These are phyloP conservation scores for Alternaria burnsii DNA, from an alignment of 2,329 filamentous ascomycete species.

Conservation along the genomic window DNA sequence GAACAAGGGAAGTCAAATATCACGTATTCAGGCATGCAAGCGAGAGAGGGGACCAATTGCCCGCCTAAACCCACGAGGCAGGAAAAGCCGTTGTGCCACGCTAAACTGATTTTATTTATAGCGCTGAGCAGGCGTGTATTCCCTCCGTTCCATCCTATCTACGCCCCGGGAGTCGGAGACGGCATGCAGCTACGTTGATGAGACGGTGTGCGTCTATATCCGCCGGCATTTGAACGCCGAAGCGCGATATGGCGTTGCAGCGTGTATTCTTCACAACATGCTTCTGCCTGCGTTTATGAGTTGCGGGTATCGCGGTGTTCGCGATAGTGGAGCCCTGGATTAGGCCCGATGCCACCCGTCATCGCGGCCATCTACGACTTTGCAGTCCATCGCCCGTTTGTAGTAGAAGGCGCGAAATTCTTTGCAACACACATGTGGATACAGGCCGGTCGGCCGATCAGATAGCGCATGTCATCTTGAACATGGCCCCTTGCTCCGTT, in stretches of 20 bases:
- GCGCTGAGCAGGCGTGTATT: slow-evolving; percentile 6
- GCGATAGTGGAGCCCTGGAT: slow-evolving; percentile 8
- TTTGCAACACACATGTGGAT: slow-evolving; percentile 1
- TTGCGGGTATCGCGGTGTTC: slow-evolving; percentile 4
- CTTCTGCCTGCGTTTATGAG: not conserved
- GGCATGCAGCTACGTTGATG: not conserved
- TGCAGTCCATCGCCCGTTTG: slow-evolving; percentile 3
- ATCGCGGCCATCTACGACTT: not conserved
- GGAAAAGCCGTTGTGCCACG: slow-evolving; percentile 30
- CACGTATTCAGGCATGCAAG: slow-evolving; percentile 10
- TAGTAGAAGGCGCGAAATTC: slow-evolving; percentile 9
- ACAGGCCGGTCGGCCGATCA: not conserved
- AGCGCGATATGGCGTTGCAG: not conserved
- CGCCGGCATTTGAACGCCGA: not conserved
- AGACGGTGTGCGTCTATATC: not conserved
- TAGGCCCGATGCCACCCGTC: slow-evolving; percentile 3
- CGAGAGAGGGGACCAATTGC: slow-evolving; percentile 8
- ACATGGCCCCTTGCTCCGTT: not conserved
- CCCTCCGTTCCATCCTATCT: not conserved
- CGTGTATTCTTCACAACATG: not conserved
- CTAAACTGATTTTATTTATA: slow-evolving; percentile 21
- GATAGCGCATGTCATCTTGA: not conserved
- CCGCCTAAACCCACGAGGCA: slow-evolving; percentile 24
- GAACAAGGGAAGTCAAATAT: slow-evolving; percentile 11
- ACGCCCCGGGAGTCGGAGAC: slow-evolving; percentile 1